Base-by-base conservation (phyloP, 2,329 filamentous ascomycete species). In the Cercospora sp. region DNA sequence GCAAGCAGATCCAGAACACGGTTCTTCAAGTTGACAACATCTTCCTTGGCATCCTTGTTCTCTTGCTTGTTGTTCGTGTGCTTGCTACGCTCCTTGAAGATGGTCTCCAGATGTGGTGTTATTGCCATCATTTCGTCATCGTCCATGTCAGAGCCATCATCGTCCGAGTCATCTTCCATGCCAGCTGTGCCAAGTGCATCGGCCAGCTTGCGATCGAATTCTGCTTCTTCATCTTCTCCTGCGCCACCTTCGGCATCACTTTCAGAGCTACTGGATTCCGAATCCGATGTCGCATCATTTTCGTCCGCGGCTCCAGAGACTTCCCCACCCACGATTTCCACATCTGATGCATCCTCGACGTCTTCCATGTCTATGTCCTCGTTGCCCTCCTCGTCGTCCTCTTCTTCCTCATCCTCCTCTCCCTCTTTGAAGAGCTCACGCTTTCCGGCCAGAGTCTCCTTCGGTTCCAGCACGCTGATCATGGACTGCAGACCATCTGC, bases 101-200 rank as follows among this genome's bases (percentile, higher is more conserved):
- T 92, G 71, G 92, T 91, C 61, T 89, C 88, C 3, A 99, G 87
- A 76, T 94, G 90, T 10, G 87, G 87, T 75, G 98, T 94, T 16
- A 98, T 84, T 3, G 89, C 89, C 81, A 97, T 89, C 95, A 98
- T 98, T 77, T 97, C 91, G 18, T 94, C 93, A 80, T 98, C 94
- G 69, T 93, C 91, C 93, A 99, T 97, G 79, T 97, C 92, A 2
- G 87, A 89, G 68, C 87, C 87, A 23, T 83, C 81, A 68, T 91
- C 90, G 12, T 84, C 84, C 9, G 86, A 86, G 31, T 88, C 88
- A 1, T 86, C 85, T 23, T 84, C 82, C 23, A 81, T 80, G 20
- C 80, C 80, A 59, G 90, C 90, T 0, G 90, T 94, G 48, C 91
- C 89, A 2, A 97, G 87, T 2, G 94, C 91, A 71, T 89, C 86